These are phyloP conservation scores for Biancaea sappan DNA, from an alignment of 306 rosid genomes.

Conservation along the genomic window DNA sequence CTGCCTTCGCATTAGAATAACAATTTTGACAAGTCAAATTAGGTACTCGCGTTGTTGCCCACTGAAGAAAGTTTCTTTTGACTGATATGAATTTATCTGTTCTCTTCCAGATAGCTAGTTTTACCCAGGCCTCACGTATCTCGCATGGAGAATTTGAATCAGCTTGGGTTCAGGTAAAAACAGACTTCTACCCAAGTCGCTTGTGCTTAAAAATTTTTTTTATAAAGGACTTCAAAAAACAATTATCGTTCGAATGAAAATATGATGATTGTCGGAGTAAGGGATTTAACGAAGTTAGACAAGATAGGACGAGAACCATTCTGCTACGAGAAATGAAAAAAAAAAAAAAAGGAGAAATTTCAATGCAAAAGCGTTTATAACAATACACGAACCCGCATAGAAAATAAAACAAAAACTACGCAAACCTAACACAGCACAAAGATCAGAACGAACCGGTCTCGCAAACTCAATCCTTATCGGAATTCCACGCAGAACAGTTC, in stretches of 20 bases:
- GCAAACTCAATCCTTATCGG: constrained; percentile 79
- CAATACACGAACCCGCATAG: constrained; percentile 27
- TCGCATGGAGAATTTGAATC: background rate
- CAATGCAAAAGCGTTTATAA: constrained; percentile 25
- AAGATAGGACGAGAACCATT: background rate
- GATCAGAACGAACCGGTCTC: constrained; percentile 85
- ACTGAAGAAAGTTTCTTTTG: background rate
- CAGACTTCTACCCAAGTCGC: background rate
- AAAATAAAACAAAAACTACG: constrained; percentile 6
- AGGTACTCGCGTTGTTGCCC: background rate
- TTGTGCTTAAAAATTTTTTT: background rate
- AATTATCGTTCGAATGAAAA: background rate
- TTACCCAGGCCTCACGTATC: background rate
- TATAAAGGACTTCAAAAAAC: background rate
- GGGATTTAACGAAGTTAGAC: background rate
- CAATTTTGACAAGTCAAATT: background rate
- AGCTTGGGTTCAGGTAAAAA: background rate
- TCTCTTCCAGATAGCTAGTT: background rate
- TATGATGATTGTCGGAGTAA: background rate
- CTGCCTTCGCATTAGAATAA: background rate
- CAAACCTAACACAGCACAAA: constrained; percentile 45
- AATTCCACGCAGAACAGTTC: constrained; percentile 52
- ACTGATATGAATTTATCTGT: background rate
- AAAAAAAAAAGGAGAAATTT: background rate
- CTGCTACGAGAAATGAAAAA: too few relatives aligned